Conservation (phyloP, 2,329 filamentous ascomycete species). For the Cladosporium phlei region DNA sequence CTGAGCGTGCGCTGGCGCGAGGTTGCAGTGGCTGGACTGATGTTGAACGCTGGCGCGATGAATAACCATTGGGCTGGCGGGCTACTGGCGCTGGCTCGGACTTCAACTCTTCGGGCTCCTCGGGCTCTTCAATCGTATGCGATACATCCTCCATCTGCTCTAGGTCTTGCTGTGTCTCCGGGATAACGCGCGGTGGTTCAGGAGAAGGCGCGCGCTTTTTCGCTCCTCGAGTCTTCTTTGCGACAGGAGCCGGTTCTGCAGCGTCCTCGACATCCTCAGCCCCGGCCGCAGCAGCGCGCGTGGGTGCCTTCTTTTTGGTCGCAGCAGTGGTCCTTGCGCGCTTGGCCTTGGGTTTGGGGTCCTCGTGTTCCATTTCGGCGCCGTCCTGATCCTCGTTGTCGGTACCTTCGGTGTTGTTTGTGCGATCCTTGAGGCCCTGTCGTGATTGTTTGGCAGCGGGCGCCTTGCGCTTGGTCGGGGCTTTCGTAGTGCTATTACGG, state of each 20-base stretch:
- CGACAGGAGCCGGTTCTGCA: conserved; percentile 12
- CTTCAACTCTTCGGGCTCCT: conserved; percentile 22
- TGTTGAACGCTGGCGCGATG: conserved; percentile 32
- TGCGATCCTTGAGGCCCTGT: conserved; percentile 39
- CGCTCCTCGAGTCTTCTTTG: conserved; percentile 25
- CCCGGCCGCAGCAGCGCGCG: background rate
- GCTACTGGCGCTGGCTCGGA: conserved; percentile 26
- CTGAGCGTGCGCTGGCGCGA: conserved; percentile 28
- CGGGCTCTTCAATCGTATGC: conserved; percentile 2
- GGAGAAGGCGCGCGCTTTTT: conserved; percentile 29
- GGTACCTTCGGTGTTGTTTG: conserved; percentile 31
- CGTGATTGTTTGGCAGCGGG: conserved; percentile 32
- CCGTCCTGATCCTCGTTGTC: conserved; percentile 40
- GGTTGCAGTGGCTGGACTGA: conserved; percentile 20
- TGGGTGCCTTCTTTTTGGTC: conserved; percentile 22
- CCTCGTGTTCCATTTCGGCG: conserved; percentile 19
- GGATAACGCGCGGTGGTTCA: conserved; percentile 37
- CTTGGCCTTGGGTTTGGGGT: conserved; percentile 27
- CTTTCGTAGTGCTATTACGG: conserved; percentile 33
- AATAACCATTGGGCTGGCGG: conserved; percentile 3
- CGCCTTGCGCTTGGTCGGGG: conserved; percentile 37
- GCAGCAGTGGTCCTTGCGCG: conserved; percentile 24
- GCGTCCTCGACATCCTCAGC: conserved; percentile 16
- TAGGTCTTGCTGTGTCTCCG: conserved; percentile 44
- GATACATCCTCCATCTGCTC: conserved; percentile 32